Percentiles rank a stretch among this genome's conserved stretches.
Conservation (phyloP, 371 early-diverging fungal genomes). For the Mortierella sp. region DNA sequence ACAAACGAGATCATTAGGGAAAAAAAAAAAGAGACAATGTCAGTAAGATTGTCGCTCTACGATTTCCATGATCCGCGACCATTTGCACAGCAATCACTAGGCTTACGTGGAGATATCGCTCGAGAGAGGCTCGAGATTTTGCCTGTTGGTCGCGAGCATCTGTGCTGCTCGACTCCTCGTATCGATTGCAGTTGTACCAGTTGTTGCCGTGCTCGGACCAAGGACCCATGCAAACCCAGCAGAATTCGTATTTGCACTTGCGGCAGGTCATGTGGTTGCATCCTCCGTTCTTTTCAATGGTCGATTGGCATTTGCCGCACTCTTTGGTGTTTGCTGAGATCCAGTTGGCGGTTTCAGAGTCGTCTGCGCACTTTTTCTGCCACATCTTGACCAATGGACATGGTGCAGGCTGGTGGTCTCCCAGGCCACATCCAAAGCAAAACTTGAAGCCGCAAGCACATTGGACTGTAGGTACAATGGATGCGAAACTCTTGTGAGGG, state of each 20-base stretch:
- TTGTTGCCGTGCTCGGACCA: constrained; percentile 95
- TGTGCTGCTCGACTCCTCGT: constrained; percentile 83
- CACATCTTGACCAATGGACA: constrained; percentile 89
- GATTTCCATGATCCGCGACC: neutral
- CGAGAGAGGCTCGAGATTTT: constrained; percentile 84
- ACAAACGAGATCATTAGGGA: neutral
- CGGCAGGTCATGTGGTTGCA: constrained; percentile 96
- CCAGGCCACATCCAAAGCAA: constrained; percentile 93
- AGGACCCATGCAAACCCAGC: constrained; percentile 90
- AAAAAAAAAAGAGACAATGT: neutral
- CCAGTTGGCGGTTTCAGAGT: constrained; percentile 98
- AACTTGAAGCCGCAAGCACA: constrained; percentile 85
- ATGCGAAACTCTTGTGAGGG: constrained; percentile 69
- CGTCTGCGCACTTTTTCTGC: constrained; percentile 96
- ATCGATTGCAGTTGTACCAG: constrained; percentile 97
- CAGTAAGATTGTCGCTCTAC: neutral
- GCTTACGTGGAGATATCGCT: constrained; percentile 93
- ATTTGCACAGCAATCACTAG: constrained; percentile 37
- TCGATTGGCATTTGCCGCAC: constrained; percentile 92
- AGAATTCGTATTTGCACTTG: constrained; percentile 88
- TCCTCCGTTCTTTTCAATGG: constrained; percentile 98
- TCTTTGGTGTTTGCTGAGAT: constrained; percentile 97
- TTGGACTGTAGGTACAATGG: constrained; percentile 86
- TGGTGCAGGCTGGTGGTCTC: constrained; percentile 93
- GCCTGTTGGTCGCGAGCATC: constrained; percentile 87